Conservation (phyloP, 2,329 filamentous ascomycete genomes). For the Phyllosticta citribraziliensis region DNA sequence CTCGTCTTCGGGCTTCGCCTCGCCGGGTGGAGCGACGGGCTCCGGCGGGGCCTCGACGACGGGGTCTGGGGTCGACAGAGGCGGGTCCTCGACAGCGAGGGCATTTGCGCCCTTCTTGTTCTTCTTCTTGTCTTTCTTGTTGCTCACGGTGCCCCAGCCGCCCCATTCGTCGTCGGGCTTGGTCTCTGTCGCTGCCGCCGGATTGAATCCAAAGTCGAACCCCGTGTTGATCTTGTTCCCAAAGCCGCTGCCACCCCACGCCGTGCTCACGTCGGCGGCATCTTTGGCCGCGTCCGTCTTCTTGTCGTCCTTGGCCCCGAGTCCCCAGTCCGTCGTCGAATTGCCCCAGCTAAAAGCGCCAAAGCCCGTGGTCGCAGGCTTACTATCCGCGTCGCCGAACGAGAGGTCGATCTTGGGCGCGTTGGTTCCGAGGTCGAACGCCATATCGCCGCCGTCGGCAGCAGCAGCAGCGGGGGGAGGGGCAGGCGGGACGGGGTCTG, state of each 20-base stretch:
- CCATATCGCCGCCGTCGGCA: slow-evolving; percentile 28
- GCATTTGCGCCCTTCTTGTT: slow-evolving; percentile 10
- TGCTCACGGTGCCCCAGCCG: slow-evolving; percentile 2
- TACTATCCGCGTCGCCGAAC: slow-evolving; percentile 26
- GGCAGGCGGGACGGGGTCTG: slow-evolving; percentile 12
- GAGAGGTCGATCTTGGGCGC: slow-evolving; percentile 38
- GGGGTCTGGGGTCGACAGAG: not conserved
- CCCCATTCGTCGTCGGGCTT: slow-evolving; percentile 3
- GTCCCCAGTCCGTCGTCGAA: slow-evolving; percentile 21
- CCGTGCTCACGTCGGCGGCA: slow-evolving; percentile 11
- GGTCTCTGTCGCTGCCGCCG: not conserved
- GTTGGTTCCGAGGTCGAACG: slow-evolving; percentile 35
- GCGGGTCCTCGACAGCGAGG: not conserved
- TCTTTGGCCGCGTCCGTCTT: slow-evolving; percentile 15
- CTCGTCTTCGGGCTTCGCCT: slow-evolving; percentile 12
- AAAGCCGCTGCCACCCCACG: not conserved
- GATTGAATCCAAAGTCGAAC: slow-evolving; percentile 12
- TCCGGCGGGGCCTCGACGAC: not conserved
- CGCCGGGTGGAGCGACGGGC: not conserved
- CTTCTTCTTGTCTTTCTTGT: slow-evolving; percentile 22
- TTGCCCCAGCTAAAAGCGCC: slow-evolving; percentile 27
- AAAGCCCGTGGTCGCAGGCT: slow-evolving; percentile 13
- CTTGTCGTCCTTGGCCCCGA: slow-evolving; percentile 12
- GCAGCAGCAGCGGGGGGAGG: slow-evolving; percentile 23
- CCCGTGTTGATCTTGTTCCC: slow-evolving; percentile 7